Base-by-base conservation (phyloP, 192 early-diverging fungal genomes). In the Ramicandelaber brevisporus region DNA sequence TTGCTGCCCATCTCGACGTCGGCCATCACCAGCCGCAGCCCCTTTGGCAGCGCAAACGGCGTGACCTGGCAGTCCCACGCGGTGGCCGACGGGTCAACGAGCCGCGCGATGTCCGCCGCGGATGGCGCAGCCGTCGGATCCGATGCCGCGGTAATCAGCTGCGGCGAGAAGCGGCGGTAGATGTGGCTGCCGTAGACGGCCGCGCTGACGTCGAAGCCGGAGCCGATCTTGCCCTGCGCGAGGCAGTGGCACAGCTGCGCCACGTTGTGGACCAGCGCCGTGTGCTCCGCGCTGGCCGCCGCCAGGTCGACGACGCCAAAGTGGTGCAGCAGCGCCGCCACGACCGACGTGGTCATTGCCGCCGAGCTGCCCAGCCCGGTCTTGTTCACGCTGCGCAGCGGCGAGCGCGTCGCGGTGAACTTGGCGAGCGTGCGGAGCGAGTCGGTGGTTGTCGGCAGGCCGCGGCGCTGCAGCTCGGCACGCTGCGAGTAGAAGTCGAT, bases 401-500 rank as follows among this genome's bases (percentile, higher is more conserved):
- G 71, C 10, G 63, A 59, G 12, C 66, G 55, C 0, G 75, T 72
- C 14, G 59, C 37, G 27, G 53, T 52, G 41, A 80, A 78, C 23
- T 61, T 56, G 7, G 63, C 56, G 7, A 84, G 55, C 17, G 40
- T 38, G 1, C 25, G 21, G 3, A 82, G 56, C 5, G 78, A 66
- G 15, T 43, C 43, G 4, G 59, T 44, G 15, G 57, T 68, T 6
- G 67, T 41, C 6, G 50, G 39, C 13, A 73, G 45, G 5, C 57
- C 48, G 8, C 33, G 31, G 13, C 29, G 44, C 9, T 41, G 40
- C 11, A 87, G 61, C 53, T 74, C 47, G 11, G 24, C 64, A n/a
- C 72, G 60, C 56, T 95, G 89, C 8, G 93, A 98, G 48, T 98
- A 98, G 50, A 98, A 98, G 50, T 98, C 93, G 41, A 95, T 98